Base-by-base conservation (phyloP, 1,284 basidiomycete genomes). In the Trametes sp. region DNA sequence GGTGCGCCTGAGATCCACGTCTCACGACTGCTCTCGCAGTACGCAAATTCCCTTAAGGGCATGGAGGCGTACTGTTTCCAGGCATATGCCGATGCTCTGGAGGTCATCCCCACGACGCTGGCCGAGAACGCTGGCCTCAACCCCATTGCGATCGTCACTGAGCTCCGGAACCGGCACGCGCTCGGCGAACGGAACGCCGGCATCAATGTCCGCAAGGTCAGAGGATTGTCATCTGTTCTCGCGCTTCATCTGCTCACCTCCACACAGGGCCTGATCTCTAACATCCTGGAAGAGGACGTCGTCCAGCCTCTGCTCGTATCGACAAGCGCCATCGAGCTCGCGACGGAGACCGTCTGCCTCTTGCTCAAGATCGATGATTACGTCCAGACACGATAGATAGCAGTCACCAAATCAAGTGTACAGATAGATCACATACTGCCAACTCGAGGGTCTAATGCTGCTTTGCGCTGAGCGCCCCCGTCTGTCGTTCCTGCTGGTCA, bases 31-130 rank as follows among this genome's bases (percentile, higher is more conserved):
- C 84, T 99, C 41, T 91, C 95, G 5, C 94, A 98, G 77, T 88
- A 98, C 73, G 91, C 96, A 6, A 95, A 98, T 71, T 93, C 95
- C 0, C 86, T 99, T 69, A 98, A 93, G 78, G 97, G 98, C 57
- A 98, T 98, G 92, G 96, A 99, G 79, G 94, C 96, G 8, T 99
- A 99, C 80, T 98, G 98, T 78, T 98, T 97, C 89, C 94, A 98
- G 75, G 96, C 96, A 4, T 99, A 96, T 72, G 96, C 98, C 38
- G 98, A 99, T 75, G 96, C 98, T 6, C 86, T 99, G 61, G 98
- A 99, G 79, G 92, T 99, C 64, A 98, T 99, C 70, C 98, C 98
- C 2, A 98, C 94, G 3, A 99, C 98, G 0, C 84, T 99, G 10
- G 98, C 98, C 11, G 98, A 99, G 80, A 99, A 99, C 75, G 98